Evolutionary conservation across 805 yeast species (phyloP), one percentile per base, ranked within the genome.

Genomic region (Zygosaccharomyces bailii): DNA sequence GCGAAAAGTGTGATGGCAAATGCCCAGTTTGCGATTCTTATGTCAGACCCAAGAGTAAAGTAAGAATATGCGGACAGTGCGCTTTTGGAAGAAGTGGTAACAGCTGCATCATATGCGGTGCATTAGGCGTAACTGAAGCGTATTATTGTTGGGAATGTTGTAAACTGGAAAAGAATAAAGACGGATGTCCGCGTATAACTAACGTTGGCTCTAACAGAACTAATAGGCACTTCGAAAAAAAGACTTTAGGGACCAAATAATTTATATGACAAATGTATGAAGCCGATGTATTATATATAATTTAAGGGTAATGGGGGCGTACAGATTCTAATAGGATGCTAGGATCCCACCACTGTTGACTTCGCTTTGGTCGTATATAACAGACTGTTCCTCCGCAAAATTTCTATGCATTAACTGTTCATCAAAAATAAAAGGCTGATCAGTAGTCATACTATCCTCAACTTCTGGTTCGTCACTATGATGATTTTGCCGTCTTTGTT

Each of bases 1-100:
- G 98, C 57, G 80, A 78, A 24, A 85, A 76, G 61, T 90, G 98
- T 62, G 96, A 90, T 60, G 97, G 96, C 1, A 75, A 80, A 52
- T 90, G 98, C 57, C 96, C 96, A 2, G 72, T 80, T 2, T 90
- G 98, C 63, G 97, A 89, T 59, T 84, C 96, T 1, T 77, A 74
- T 53, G 96, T 87, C 5, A 78, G 82, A 49, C 88, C 93, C 0
- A 74, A 77, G 5, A 71, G 76, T 13, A 64, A 71, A 45, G 96
- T 80, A 1, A 71, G 84, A 46, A 74, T 88, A 16, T 90, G 98
- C 63, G 90, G 84, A 47, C 91, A 83, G 50, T 90, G 98, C 60
- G 75, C 95, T 0, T 80, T 80, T 56, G 95, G 95, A 4, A 78
- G 80, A 45, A 62, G 68, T 34, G 73, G 73, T 1, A 76, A 74